phyloP scores from a whole-genome alignment of 768 basidiomycete genomes.

The Boletus insuetus region DNA sequence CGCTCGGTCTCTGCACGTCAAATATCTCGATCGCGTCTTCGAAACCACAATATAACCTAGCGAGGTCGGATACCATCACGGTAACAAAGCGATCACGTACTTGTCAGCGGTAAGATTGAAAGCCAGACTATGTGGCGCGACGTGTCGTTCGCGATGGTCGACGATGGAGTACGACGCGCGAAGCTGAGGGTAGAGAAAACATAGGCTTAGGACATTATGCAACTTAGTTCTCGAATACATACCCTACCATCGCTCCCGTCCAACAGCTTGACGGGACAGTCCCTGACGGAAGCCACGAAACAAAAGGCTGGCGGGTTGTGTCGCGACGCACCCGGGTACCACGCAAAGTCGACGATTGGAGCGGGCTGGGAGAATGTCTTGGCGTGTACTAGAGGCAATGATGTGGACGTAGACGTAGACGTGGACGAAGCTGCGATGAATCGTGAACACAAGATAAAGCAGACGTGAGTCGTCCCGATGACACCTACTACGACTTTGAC shows the following conservation, averaged over 20 bases:
- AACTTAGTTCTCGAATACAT: slow-evolving; percentile 17
- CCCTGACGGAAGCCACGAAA: slow-evolving; percentile 80
- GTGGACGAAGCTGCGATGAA: not conserved
- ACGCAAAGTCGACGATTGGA: slow-evolving; percentile 73
- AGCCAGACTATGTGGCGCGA: slow-evolving; percentile 81
- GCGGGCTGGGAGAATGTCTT: slow-evolving; percentile 52
- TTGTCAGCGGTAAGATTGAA: slow-evolving; percentile 69
- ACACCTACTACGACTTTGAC: not conserved
- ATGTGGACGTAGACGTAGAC: not conserved
- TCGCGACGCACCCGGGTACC: slow-evolving; percentile 78
- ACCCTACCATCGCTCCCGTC: slow-evolving; percentile 80
- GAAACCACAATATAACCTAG: slow-evolving; percentile 79
- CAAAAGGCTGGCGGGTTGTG: slow-evolving; percentile 66
- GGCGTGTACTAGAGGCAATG: slow-evolving; percentile 11
- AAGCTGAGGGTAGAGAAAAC: slow-evolving; percentile 45
- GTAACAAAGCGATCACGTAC: slow-evolving; percentile 36
- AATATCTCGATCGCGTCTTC: slow-evolving; percentile 86
- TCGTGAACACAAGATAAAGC: not conserved
- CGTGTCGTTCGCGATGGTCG: slow-evolving; percentile 88
- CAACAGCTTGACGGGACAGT: slow-evolving; percentile 80
- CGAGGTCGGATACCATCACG: not conserved
- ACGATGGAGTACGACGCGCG: slow-evolving; percentile 90
- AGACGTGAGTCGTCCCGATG: not conserved
- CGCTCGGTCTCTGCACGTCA: slow-evolving; percentile 70
- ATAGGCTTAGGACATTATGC: not conserved